A percentile compares a stretch with the other conserved stretches of the same genome.
Conservation (phyloP, 2,329 filamentous ascomycete species). For the Fusarium papillatum region DNA sequence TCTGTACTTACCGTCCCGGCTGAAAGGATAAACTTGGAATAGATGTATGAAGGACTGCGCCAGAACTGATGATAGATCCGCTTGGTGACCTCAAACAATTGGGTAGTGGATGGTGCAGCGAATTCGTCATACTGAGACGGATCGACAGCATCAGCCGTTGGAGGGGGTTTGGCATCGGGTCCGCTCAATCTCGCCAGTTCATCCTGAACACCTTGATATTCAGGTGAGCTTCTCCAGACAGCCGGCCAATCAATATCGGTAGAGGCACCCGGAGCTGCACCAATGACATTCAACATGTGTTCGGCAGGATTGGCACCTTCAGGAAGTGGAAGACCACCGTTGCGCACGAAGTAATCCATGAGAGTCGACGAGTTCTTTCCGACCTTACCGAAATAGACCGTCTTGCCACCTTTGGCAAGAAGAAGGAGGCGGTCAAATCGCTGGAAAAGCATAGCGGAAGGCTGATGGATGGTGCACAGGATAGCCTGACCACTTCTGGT, state of each 20-base stretch:
- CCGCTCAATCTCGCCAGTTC: constrained; percentile 41
- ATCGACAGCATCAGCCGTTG: too few relatives aligned
- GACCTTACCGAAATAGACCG: constrained; percentile 76
- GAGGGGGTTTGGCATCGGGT: too few relatives aligned
- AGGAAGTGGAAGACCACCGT: constrained; percentile 68
- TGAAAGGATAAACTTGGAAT: too few relatives aligned
- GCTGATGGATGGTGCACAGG: constrained; percentile 64
- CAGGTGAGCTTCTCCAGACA: constrained; percentile 51
- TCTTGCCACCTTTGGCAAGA: constrained; percentile 68
- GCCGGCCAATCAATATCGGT: constrained; percentile 54
- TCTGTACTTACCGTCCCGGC: too few relatives aligned
- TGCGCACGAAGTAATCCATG: constrained; percentile 72
- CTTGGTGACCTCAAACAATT: too few relatives aligned
- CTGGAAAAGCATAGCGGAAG: constrained; percentile 40
- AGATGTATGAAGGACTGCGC: too few relatives aligned
- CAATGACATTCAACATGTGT: constrained; percentile 70
- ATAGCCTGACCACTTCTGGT: constrained; percentile 62
- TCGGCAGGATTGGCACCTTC: constrained; percentile 75
- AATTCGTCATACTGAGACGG: too few relatives aligned
- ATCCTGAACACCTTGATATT: constrained; percentile 48
- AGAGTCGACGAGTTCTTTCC: constrained; percentile 67
- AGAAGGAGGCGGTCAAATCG: constrained; percentile 66
- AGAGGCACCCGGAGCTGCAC: constrained; percentile 62
- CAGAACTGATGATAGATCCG: too few relatives aligned
- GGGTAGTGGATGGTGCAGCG: too few relatives aligned